These are phyloP conservation scores for Syzygium aromaticum DNA, from an alignment of 345 rosid species.

Conservation along the genomic window DNA sequence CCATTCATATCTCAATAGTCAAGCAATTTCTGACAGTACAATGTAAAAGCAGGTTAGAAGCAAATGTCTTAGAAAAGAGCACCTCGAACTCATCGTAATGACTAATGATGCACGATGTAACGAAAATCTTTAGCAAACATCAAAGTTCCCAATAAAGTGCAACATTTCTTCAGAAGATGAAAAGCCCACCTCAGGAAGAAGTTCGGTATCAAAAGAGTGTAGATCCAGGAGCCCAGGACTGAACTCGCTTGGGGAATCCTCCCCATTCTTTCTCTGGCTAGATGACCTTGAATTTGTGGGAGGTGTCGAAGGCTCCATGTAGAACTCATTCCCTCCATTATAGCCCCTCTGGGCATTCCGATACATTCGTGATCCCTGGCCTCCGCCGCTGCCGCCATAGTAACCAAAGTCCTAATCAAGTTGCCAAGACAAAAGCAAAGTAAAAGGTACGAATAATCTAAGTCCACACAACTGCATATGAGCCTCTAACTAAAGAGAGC, in stretches of 20 bases:
- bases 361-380: slow-evolving; percentile 53
- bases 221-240: slow-evolving; percentile 98
- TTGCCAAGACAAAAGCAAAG: not conserved
- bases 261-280: slow-evolving; percentile 59
- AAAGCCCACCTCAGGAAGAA: slow-evolving; percentile 76
- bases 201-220: slow-evolving; percentile 91
- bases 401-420: slow-evolving; percentile 67
- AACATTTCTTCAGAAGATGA: not conserved
- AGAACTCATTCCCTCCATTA: slow-evolving; percentile 58
- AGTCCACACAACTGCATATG: not conserved
- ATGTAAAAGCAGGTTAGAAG: not conserved
- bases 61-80: not conserved
- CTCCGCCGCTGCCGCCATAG: slow-evolving; percentile 51
- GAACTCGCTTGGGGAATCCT: slow-evolving; percentile 59
- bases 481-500: not conserved
- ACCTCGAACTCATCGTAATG: not conserved
- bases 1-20: not conserved
- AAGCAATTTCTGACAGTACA: not conserved
- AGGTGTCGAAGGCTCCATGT: slow-evolving; percentile 66
- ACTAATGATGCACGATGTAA: not conserved
- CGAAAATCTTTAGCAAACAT: not conserved
- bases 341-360: slow-evolving; percentile 58
- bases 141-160: not conserved
- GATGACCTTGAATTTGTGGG: slow-evolving; percentile 55
- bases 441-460: not conserved